phyloP scores from a whole-genome alignment of 805 yeast genomes.

The Saturnispora dispora region DNA sequence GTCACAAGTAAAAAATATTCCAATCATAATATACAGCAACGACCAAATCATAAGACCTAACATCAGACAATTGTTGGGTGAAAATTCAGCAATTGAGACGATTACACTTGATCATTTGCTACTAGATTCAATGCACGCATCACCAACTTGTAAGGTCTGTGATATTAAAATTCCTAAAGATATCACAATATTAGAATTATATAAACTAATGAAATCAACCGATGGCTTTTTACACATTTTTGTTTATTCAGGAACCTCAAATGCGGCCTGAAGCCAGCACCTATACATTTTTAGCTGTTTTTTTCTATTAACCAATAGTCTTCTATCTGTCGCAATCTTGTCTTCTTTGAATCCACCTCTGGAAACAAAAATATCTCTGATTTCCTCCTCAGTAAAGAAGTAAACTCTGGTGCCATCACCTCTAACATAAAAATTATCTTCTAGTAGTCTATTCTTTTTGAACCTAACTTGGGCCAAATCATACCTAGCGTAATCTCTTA shows the following conservation, averaged over 20 bases:
- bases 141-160: conserved; percentile 30
- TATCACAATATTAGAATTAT: conserved; percentile 38
- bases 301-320: conserved; percentile 86
- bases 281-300: conserved; percentile 91
- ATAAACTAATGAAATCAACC: conserved; percentile 35
- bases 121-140: not conserved
- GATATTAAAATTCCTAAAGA: conserved; percentile 44
- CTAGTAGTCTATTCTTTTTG: conserved; percentile 77
- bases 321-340: conserved; percentile 80
- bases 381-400: conserved; percentile 91
- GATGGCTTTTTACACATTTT: conserved; percentile 61
- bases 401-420: conserved; percentile 98
- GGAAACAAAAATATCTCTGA: conserved; percentile 59
- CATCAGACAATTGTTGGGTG: not conserved
- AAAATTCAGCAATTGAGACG: not conserved
- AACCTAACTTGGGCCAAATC: conserved; percentile 93
- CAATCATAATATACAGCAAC: conserved; percentile 35
- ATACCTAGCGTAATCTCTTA: conserved; percentile 92
- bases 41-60: not conserved
- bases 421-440: conserved; percentile 89
- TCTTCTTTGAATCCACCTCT: conserved; percentile 50
- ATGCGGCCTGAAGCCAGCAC: conserved; percentile 93
- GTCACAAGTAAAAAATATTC: conserved; percentile 30
- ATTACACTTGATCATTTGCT: not conserved
- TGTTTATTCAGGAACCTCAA: conserved; percentile 31